phyloP scores from a whole-genome alignment of 1,139 yeast species.

The Geotrichum fermentans region DNA sequence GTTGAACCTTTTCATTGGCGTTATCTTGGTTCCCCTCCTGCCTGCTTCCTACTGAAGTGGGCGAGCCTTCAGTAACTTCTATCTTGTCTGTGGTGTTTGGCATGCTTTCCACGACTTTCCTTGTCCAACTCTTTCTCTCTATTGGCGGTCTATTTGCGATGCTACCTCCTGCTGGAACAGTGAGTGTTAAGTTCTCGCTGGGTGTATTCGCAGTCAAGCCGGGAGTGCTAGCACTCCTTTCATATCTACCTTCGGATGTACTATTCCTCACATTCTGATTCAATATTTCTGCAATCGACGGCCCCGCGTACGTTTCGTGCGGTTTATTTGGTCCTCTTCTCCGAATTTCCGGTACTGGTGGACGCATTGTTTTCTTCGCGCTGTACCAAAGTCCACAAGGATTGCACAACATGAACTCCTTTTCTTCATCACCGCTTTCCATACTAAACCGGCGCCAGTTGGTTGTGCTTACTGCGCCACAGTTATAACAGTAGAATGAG shows the following conservation, averaged over 20 bases:
- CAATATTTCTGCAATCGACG: conserved; percentile 16
- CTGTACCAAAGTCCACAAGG: conserved; percentile 39
- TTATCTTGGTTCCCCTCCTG: conserved; percentile 1
- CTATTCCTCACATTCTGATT: conserved; percentile 13
- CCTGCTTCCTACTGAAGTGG: conserved; percentile 3
- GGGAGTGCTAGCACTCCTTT: not conserved
- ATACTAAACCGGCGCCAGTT: conserved; percentile 36
- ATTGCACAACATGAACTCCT: conserved; percentile 32
- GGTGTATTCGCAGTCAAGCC: not conserved
- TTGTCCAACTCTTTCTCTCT: not conserved
- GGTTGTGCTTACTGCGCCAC: conserved; percentile 37
- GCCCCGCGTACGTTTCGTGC: conserved; percentile 17
- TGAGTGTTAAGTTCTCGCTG: not conserved
- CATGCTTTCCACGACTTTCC: not conserved
- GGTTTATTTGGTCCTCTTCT: conserved; percentile 13
- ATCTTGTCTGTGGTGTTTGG: not conserved
- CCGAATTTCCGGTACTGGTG: conserved; percentile 19
- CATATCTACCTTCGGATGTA: not conserved
- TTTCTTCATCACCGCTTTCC: conserved; percentile 18
- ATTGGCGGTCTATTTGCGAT: not conserved
- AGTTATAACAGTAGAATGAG: conserved; percentile 35
- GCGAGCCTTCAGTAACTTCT: not conserved
- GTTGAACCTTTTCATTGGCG: not conserved
- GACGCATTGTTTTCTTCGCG: conserved; percentile 36
- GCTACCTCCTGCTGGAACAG: not conserved